These are phyloP conservation scores for Rhododendron simsii DNA, from an alignment of 148 eudicot genomes.

Conservation along the genomic window DNA sequence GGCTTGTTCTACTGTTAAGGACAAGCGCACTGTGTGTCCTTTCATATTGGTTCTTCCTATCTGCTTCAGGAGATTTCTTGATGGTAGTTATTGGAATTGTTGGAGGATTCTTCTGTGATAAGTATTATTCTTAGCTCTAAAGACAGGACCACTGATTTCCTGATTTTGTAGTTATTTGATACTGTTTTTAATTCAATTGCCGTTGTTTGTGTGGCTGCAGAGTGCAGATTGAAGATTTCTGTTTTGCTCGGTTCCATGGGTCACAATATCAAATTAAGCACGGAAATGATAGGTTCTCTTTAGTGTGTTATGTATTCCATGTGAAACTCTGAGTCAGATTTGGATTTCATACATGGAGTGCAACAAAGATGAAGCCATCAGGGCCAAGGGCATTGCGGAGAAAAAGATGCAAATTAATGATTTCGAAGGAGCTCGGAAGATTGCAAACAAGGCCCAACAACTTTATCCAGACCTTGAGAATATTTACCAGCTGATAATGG, in stretches of 20 bases:
- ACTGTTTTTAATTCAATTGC: background rate
- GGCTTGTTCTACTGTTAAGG: background rate
- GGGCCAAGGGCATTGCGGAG: constrained; percentile 39
- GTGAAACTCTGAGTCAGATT: constrained; percentile 3
- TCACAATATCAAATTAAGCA: background rate
- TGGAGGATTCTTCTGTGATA: background rate
- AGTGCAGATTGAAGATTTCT: constrained; percentile 1
- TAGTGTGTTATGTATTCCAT: background rate
- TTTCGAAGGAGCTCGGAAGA: constrained; percentile 39
- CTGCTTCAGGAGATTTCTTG: background rate
- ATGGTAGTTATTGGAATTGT: background rate
- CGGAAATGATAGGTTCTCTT: background rate
- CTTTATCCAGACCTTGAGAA: constrained; percentile 41
- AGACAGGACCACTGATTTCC: background rate
- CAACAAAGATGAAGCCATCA: constrained; percentile 46
- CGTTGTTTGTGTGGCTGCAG: constrained; percentile 6
- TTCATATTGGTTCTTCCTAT: background rate
- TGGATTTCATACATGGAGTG: constrained; percentile 32
- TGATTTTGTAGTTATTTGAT: background rate
- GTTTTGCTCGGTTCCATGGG: background rate
- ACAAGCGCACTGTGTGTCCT: background rate
- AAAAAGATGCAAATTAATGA: constrained; percentile 34
- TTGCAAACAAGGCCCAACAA: constrained; percentile 31
- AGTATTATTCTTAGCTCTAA: background rate
- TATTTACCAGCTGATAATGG: constrained; percentile 30